Conservation (phyloP, 1,139 yeast species). For the Yamadazyma triangularis region DNA sequence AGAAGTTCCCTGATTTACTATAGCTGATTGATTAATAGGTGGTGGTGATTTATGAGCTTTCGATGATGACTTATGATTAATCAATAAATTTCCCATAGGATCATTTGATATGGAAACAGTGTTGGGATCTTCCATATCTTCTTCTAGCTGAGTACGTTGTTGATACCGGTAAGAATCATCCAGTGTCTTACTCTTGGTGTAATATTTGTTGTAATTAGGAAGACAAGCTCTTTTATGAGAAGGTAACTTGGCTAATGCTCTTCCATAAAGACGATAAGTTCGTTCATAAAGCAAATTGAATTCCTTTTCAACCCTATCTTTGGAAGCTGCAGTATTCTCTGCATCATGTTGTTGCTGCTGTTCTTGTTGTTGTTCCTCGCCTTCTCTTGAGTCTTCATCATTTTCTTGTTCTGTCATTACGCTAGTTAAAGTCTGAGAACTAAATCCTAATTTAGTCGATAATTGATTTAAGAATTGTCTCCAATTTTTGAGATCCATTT, state of each 20-base stretch:
- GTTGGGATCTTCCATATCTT: conserved; percentile 26
- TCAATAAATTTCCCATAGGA: conserved; percentile 41
- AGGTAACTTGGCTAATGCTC: conserved; percentile 36
- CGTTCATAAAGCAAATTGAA: conserved; percentile 33
- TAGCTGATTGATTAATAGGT: conserved; percentile 16
- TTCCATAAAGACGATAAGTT: conserved; percentile 39
- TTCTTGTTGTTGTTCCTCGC: too few relatives aligned
- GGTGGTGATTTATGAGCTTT: conserved; percentile 4
- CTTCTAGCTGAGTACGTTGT: conserved; percentile 22
- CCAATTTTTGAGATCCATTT: conserved; percentile 36
- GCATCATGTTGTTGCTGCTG: too few relatives aligned
- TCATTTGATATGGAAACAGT: conserved; percentile 39
- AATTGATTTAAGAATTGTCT: conserved; percentile 31
- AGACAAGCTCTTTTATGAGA: conserved; percentile 38
- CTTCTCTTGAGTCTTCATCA: conserved; percentile 5
- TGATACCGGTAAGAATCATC: conserved; percentile 14
- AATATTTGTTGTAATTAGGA: conserved; percentile 36
- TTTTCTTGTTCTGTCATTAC: conserved; percentile 18
- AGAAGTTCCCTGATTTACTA: conserved; percentile 27
- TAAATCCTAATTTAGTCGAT: conserved; percentile 36
- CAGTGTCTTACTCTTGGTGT: conserved; percentile 13
- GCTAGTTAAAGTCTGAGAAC: conserved; percentile 27
- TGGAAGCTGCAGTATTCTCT: conserved; percentile 12
- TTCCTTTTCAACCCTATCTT: conserved; percentile 30
- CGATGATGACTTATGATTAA: conserved; percentile 21